Percentiles rank a stretch among this genome's conserved stretches.
Conservation (phyloP, 139 green algal species). For the Coelastrella sp. region DNA sequence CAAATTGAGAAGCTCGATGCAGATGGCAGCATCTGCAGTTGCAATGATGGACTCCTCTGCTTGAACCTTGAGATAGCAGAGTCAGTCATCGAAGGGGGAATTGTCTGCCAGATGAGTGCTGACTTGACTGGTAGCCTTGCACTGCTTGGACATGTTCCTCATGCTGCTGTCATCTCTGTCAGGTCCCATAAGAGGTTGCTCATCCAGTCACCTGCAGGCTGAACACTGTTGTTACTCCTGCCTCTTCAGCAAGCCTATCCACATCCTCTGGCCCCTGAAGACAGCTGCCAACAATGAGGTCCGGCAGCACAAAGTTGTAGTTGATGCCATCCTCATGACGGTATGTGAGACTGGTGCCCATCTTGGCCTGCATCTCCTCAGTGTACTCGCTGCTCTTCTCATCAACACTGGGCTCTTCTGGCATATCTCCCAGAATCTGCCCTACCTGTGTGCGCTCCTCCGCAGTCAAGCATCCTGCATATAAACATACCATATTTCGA, state of each 20-base stretch:
- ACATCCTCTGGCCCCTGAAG: conserved; percentile 84
- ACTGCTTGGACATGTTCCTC: not conserved
- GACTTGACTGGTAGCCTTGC: not conserved
- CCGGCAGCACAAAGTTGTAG: conserved; percentile 85
- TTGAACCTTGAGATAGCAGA: not conserved
- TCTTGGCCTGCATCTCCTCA: conserved; percentile 85
- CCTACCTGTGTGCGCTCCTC: not conserved
- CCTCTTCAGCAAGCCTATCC: conserved; percentile 77
- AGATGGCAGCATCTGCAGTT: conserved; percentile 91
- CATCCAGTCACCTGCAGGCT: conserved; percentile 86
- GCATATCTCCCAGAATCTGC: not conserved
- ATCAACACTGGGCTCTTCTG: conserved; percentile 77
- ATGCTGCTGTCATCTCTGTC: not conserved
- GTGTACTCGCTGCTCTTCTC: conserved; percentile 83
- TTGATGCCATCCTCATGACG: conserved; percentile 94
- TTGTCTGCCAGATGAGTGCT: not conserved
- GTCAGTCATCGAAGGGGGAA: not conserved
- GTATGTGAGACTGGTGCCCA: conserved; percentile 87
- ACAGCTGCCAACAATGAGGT: conserved; percentile 95
- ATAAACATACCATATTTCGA: no score
- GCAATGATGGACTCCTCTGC: not conserved
- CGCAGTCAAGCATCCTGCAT: no score
- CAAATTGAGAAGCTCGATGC: conserved; percentile 56
- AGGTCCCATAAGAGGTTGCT: no score
- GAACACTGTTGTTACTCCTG: conserved; percentile 83